Percentiles rank a stretch among this genome's conserved stretches.
Conservation (phyloP, 2,329 filamentous ascomycete genomes). For the Trichocomaceae sp. region DNA sequence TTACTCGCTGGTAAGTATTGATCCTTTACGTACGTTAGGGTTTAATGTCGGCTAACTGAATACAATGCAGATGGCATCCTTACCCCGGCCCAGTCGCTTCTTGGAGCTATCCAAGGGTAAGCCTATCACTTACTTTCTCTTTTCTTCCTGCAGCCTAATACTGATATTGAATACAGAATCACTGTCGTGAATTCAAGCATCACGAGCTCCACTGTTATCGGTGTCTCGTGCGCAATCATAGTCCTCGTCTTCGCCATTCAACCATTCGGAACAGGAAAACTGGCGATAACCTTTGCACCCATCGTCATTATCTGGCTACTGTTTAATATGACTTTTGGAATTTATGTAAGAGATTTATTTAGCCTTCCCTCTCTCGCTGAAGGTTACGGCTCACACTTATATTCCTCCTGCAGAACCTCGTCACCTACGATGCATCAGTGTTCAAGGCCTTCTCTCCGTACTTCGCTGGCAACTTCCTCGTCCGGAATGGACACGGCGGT, state of each 20-base stretch:
- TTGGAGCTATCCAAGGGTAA: slow-evolving; percentile 50
- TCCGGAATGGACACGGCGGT: slow-evolving; percentile 45
- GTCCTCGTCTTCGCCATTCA: slow-evolving; percentile 49
- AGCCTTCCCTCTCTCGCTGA: too few relatives aligned
- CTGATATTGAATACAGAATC: slow-evolving; percentile 23
- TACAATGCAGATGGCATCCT: slow-evolving; percentile 43
- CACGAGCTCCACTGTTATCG: slow-evolving; percentile 42
- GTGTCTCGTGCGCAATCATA: slow-evolving; percentile 48
- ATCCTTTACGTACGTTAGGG: background rate
- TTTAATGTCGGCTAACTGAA: background rate
- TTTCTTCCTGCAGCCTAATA: background rate
- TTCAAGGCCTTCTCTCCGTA: slow-evolving; percentile 48
- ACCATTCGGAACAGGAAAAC: slow-evolving; percentile 48
- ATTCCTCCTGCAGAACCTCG: slow-evolving; percentile 30
- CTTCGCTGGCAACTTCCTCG: slow-evolving; percentile 45
- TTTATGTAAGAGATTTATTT: slow-evolving; percentile 35
- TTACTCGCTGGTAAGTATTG: slow-evolving; percentile 40
- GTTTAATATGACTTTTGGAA: slow-evolving; percentile 48
- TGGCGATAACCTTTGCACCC: slow-evolving; percentile 46
- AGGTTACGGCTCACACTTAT: slow-evolving; percentile 14
- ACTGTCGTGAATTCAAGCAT: slow-evolving; percentile 45
- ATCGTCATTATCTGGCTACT: slow-evolving; percentile 52
- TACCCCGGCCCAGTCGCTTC: slow-evolving; percentile 52
- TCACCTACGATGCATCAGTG: slow-evolving; percentile 42
- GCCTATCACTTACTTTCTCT: background rate